Percentiles rank a stretch among this genome's conserved stretches.
These are phyloP conservation scores for Fagus sylvatica DNA, from an alignment of 306 rosid genomes.

Conservation along the genomic window DNA sequence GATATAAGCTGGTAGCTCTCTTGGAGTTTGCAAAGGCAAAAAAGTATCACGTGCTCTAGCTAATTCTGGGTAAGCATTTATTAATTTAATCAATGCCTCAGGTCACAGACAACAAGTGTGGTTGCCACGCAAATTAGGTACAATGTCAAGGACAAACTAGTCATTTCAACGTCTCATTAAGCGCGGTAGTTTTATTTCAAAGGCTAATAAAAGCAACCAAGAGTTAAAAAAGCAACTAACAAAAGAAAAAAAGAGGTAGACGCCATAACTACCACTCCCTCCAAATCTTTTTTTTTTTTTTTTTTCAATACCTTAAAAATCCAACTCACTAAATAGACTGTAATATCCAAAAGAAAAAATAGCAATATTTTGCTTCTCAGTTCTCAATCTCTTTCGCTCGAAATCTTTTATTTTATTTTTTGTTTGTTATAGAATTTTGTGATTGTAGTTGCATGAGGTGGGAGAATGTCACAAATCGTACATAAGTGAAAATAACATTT, in stretches of 20 bases:
- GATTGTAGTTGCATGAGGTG: constrained; percentile 34
- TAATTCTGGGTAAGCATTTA: constrained; percentile 19
- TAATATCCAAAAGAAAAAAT: not conserved
- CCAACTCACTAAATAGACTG: not conserved
- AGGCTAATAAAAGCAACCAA: constrained; percentile 24
- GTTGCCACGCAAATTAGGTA: constrained; percentile 27
- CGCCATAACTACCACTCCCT: constrained; percentile 53
- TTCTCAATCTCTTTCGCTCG: constrained; percentile 20
- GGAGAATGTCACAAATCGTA: constrained; percentile 10
- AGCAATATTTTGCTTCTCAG: constrained; percentile 3
- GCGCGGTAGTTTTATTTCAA: constrained; percentile 34
- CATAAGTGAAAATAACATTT: not conserved
- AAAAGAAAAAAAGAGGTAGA: constrained; percentile 47
- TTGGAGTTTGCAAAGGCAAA: not conserved
- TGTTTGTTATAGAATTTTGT: constrained; percentile 7
- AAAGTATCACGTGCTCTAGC: constrained; percentile 35
- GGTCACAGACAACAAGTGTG: not conserved
- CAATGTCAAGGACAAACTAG: constrained; percentile 33
- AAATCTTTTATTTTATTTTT: not conserved
- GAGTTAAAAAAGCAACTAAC: constrained; percentile 16
- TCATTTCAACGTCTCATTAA: constrained; percentile 26
- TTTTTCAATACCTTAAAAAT: constrained; percentile 19
- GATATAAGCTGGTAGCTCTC: not conserved
- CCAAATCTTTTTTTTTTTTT: too few species aligned
- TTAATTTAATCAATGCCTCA: not conserved